These are phyloP conservation scores for Chloris gayana DNA, from an alignment of 176 grass and related monocot species.

Conservation along the genomic window DNA sequence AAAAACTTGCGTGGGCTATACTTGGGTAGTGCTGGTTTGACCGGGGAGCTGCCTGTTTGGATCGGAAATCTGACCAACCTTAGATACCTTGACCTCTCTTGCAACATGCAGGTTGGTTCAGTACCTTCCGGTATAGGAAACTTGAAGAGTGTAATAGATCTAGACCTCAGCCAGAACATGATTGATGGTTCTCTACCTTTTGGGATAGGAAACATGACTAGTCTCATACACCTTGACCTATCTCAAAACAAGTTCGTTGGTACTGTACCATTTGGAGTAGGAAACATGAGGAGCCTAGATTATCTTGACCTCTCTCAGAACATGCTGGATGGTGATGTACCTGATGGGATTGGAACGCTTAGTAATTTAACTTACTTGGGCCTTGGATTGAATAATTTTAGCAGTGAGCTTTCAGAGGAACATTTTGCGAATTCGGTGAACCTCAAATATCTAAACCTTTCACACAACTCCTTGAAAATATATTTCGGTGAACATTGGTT, in stretches of 20 bases:
- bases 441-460: constrained; percentile 39
- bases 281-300: not conserved
- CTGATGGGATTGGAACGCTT: constrained; percentile 34
- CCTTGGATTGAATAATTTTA: constrained; percentile 32
- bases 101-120: too few relatives aligned
- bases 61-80: constrained; percentile 22
- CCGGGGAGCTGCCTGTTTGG: constrained; percentile 21
- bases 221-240: constrained; percentile 28
- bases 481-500: constrained; percentile 24
- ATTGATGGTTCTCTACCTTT: too few relatives aligned
- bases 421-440: constrained; percentile 18
- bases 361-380: constrained; percentile 28
- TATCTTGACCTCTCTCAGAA: constrained; percentile 27
- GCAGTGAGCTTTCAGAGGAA: constrained; percentile 11
- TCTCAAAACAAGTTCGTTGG: constrained; percentile 36
- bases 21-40: constrained; percentile 9
- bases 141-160: too few relatives aligned
- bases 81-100: too few relatives aligned
- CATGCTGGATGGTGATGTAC: constrained; percentile 21
- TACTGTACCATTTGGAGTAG: not conserved
- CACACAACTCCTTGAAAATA: constrained; percentile 35
- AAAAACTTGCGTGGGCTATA: not conserved
- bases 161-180: too few relatives aligned
- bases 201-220: too few relatives aligned
- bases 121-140: too few relatives aligned